phyloP scores from a whole-genome alignment of 2,329 filamentous ascomycete species.

The Metarhizium brunneum region DNA sequence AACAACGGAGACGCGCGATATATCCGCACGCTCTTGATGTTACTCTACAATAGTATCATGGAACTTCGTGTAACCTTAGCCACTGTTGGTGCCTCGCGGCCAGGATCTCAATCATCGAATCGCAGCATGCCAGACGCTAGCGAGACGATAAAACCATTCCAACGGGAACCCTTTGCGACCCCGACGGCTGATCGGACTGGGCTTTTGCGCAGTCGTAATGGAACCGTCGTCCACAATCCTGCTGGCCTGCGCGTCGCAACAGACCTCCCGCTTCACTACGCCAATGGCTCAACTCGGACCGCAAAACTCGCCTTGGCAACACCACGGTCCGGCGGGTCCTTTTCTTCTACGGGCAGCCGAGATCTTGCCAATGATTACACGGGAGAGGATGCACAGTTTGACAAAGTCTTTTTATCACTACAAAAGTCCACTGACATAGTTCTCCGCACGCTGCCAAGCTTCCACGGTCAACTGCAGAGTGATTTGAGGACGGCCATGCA shows the following conservation, averaged over 20 bases:
- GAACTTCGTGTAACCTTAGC: conserved; percentile 50
- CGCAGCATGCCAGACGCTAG: conserved; percentile 18
- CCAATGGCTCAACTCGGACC: conserved; percentile 40
- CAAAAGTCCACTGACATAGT: conserved; percentile 66
- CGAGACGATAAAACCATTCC: conserved; percentile 41
- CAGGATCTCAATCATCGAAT: conserved; percentile 9
- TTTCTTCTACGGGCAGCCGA: conserved; percentile 44
- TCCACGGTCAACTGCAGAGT: conserved; percentile 56
- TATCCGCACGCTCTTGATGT: conserved; percentile 53
- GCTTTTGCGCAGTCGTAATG: conserved; percentile 23
- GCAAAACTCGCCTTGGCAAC: conserved; percentile 52
- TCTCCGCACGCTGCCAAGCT: conserved; percentile 59
- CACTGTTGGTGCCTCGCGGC: conserved; percentile 19
- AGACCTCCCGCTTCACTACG: conserved; percentile 36
- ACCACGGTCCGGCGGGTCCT: conserved; percentile 75
- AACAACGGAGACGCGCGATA: conserved; percentile 58
- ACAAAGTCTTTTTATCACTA: conserved; percentile 70
- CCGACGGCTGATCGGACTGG: conserved; percentile 41
- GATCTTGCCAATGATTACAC: conserved; percentile 50
- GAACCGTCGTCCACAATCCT: conserved; percentile 35
- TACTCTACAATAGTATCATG: conserved; percentile 59
- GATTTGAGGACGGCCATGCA: conserved; percentile 56
- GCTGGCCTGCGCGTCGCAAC: conserved; percentile 47
- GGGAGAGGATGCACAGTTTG: conserved; percentile 74
- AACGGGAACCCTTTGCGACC: conserved; percentile 42